A percentile compares a stretch with the other conserved stretches of the same genome.
These are phyloP conservation scores for Penicillium sp. DNA, from an alignment of 2,329 filamentous ascomycete genomes.

Conservation along the genomic window DNA sequence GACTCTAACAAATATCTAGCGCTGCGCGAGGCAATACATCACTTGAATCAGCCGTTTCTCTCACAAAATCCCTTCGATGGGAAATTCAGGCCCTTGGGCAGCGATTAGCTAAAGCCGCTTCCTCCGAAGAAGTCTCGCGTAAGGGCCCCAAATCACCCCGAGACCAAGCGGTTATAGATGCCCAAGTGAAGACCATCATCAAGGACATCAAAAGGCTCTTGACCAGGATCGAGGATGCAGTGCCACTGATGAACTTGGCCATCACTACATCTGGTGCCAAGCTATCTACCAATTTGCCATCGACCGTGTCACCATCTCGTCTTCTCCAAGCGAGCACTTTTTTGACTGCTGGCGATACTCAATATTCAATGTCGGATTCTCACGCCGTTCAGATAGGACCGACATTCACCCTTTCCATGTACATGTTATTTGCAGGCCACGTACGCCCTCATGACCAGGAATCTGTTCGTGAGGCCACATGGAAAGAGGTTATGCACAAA, in stretches of 20 bases:
- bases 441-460: conserved; percentile 57
- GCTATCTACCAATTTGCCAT: conserved; percentile 73
- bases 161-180: conserved; percentile 57
- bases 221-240: conserved; percentile 79
- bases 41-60: conserved; percentile 77
- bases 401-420: conserved; percentile 79
- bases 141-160: conserved; percentile 35
- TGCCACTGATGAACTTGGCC: conserved; percentile 87
- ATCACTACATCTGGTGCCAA: conserved; percentile 92
- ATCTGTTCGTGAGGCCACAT: conserved; percentile 66
- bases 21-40: conserved; percentile 73
- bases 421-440: conserved; percentile 91
- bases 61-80: conserved; percentile 78
- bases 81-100: conserved; percentile 79
- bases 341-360: conserved; percentile 79
- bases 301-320: conserved; percentile 83
- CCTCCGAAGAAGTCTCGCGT: conserved; percentile 51
- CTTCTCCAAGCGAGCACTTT: conserved; percentile 91
- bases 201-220: conserved; percentile 73
- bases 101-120: conserved; percentile 68
- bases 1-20: conserved; percentile 30
- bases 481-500: conserved; percentile 97
- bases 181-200: conserved; percentile 68
- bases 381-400: conserved; percentile 79
- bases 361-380: conserved; percentile 66